Percentiles rank a stretch among this genome's conserved stretches.
Evolutionary conservation across 2,329 filamentous ascomycete genomes (phyloP).

Genomic region (Pseudopyricularia javanii): DNA sequence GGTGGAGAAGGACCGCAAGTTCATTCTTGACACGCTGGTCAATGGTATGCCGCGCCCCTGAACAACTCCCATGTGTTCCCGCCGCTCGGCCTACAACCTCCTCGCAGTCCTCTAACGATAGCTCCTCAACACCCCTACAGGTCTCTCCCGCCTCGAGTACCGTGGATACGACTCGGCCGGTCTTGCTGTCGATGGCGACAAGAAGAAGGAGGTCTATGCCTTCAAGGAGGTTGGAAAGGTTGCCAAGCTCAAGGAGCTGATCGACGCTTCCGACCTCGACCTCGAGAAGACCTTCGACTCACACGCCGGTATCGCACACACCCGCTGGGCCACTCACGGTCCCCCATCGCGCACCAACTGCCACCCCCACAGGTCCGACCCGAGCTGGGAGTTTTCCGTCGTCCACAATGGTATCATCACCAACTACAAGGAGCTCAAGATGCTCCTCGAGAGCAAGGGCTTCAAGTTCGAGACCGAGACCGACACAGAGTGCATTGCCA

Average conservation of each 20-base stretch:
- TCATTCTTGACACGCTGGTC: constrained; percentile 88
- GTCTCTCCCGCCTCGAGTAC: constrained; percentile 92
- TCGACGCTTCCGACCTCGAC: constrained; percentile 72
- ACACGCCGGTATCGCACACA: constrained; percentile 97
- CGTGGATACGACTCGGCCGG: constrained; percentile 97
- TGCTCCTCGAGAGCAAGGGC: constrained; percentile 82
- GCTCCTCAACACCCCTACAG: constrained; percentile 31
- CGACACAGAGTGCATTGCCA: constrained; percentile 98
- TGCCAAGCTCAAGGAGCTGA: constrained; percentile 86
- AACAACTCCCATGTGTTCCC: neutral
- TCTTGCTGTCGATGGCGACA: constrained; percentile 91
- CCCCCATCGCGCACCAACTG: constrained; percentile 89
- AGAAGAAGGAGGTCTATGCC: constrained; percentile 93
- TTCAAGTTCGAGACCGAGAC: constrained; percentile 99
- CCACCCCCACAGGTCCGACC: constrained; percentile 95
- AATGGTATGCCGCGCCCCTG: constrained; percentile 55
- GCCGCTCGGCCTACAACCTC: neutral
- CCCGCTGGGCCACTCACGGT: constrained; percentile 96
- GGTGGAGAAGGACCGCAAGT: constrained; percentile 96
- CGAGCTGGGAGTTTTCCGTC: constrained; percentile 89
- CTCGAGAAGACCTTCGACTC: constrained; percentile 91
- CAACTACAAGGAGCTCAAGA: constrained; percentile 99
- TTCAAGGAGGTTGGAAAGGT: constrained; percentile 99
- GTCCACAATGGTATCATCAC: constrained; percentile 99
- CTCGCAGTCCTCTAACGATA: constrained; percentile 8